Evolutionary conservation across 2,329 filamentous ascomycete species (phyloP).

Genomic region (Coleophoma eucalyptorum): DNA sequence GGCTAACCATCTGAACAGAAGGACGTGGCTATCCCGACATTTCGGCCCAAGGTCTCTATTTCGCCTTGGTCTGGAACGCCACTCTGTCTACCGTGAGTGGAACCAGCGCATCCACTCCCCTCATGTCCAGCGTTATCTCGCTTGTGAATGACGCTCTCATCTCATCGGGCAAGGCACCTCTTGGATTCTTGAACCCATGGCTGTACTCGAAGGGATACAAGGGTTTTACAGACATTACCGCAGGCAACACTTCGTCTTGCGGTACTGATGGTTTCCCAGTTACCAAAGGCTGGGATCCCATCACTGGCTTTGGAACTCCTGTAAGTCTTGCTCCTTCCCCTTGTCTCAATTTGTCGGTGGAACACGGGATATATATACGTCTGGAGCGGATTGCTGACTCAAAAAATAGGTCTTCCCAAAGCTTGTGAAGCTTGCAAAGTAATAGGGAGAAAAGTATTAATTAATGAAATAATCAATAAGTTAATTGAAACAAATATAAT

Average conservation of each 20-base stretch:
- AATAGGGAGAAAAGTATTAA: no score
- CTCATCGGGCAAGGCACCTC: slow-evolving; percentile 36
- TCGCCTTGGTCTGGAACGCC: slow-evolving; percentile 24
- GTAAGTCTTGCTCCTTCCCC: background rate
- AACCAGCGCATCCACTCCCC: slow-evolving; percentile 48
- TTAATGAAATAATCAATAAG: no score
- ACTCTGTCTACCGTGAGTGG: background rate
- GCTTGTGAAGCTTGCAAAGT: no score
- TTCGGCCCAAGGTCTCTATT: slow-evolving; percentile 53
- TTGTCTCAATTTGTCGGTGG: no score
- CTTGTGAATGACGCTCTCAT: slow-evolving; percentile 60
- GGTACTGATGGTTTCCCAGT: slow-evolving; percentile 16
- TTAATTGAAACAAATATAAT: no score
- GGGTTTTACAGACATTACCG: slow-evolving; percentile 43
- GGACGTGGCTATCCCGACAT: slow-evolving; percentile 53
- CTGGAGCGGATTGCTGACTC: no score
- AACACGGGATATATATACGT: no score
- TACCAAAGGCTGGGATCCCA: slow-evolving; percentile 28
- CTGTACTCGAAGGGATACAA: slow-evolving; percentile 45
- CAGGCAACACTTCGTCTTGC: slow-evolving; percentile 32
- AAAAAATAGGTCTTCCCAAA: no score
- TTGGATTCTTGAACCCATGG: slow-evolving; percentile 59
- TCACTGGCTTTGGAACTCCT: slow-evolving; percentile 31
- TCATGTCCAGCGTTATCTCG: slow-evolving; percentile 53
- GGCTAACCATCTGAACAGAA: slow-evolving; percentile 6